Conservation (phyloP, 1,284 basidiomycete genomes). For the Rhodotorula sp. region DNA sequence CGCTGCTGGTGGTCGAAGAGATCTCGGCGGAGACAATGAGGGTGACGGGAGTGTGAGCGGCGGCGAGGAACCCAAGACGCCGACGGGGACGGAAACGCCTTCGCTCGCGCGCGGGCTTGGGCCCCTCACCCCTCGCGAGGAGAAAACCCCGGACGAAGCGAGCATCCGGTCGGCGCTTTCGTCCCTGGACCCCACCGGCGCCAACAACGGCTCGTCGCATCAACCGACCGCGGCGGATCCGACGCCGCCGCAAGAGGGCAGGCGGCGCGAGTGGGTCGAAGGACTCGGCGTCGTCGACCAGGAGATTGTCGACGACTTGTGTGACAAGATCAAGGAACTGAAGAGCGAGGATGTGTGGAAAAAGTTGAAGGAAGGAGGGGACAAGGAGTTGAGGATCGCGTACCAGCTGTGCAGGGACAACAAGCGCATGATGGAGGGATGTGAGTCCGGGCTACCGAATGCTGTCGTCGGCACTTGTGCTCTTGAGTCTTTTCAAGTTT, state of each 20-base stretch:
- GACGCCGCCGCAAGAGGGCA: background rate
- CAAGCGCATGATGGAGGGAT: conserved; percentile 67
- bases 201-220: background rate
- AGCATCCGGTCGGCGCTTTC: background rate
- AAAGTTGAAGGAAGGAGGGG: conserved; percentile 75
- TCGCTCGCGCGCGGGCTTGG: background rate
- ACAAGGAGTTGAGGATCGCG: conserved; percentile 94
- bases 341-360: conserved; percentile 81
- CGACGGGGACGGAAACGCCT: conserved; percentile 3
- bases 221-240: background rate
- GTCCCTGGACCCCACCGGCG: background rate
- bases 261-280: conserved; percentile 51
- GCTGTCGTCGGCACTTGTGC: no score
- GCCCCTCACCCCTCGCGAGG: background rate
- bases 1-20: background rate
- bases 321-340: conserved; percentile 70
- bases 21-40: background rate
- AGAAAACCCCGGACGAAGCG: background rate
- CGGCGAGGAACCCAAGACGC: background rate
- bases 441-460: conserved; percentile 45
- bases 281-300: conserved; percentile 83
- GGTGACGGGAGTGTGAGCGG: background rate
- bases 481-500: no score
- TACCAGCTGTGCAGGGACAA: conserved; percentile 92
- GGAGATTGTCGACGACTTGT: conserved; percentile 79